phyloP scores from a whole-genome alignment of 2,329 filamentous ascomycete genomes.

The Aspergillus luchuensis region DNA sequence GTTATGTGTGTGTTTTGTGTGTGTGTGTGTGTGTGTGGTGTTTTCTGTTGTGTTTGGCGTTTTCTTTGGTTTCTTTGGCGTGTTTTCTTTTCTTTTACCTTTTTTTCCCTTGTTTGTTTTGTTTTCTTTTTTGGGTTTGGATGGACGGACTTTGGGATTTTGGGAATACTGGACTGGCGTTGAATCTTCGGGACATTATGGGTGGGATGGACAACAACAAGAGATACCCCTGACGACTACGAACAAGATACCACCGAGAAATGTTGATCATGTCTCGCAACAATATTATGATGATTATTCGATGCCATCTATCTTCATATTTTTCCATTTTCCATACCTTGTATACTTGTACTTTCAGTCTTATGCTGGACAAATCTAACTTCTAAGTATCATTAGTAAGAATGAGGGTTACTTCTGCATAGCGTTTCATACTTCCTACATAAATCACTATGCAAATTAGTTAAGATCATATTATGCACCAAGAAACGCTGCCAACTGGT shows the following conservation, averaged over 20 bases:
- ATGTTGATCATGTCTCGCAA: constrained; percentile 2
- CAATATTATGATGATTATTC: neutral
- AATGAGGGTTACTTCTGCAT: no score
- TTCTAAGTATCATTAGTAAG: no score
- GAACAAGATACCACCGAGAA: neutral
- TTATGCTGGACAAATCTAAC: no score
- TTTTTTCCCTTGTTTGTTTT: constrained; percentile 12
- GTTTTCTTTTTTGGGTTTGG: constrained; percentile 10
- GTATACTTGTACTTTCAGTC: no score
- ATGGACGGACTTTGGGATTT: constrained; percentile 10
- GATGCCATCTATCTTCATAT: neutral
- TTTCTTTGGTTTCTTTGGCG: constrained; percentile 11
- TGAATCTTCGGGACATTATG: neutral
- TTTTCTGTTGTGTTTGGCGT: constrained; percentile 11
- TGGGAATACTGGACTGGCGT: constrained; percentile 8
- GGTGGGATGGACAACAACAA: neutral
- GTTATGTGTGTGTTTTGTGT: constrained; percentile 17
- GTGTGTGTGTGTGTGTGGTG: neutral
- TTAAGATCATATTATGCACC: no score
- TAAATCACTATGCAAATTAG: no score
- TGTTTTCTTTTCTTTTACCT: constrained; percentile 14
- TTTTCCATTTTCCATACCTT: neutral
- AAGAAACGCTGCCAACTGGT: no score
- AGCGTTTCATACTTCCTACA: no score
- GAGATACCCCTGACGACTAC: neutral